Evolutionary conservation across 2,329 filamentous ascomycete species (phyloP), one percentile per base, ranked within the genome.

Genomic region (Diplodia mutila): DNA sequence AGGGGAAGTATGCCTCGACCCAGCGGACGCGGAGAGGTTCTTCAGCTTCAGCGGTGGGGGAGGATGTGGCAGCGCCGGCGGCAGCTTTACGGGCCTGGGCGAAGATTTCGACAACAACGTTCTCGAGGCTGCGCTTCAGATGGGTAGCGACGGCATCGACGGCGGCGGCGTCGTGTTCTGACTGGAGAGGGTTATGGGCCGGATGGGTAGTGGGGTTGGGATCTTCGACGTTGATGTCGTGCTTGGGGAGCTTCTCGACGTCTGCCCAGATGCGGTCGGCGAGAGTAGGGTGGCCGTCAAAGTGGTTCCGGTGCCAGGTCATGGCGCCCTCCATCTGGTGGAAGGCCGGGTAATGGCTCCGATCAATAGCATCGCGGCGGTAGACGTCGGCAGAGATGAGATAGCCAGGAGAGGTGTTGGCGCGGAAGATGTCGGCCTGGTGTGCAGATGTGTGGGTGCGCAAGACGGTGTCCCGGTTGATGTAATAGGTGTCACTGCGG

Each of bases 321-420:
- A 91, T 86, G 9, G 94, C 94, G 14, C 93, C 94, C 79, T 99
- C 95, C 94, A 98, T 98, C 81, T 99, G 95, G 80, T 99, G 95
- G 80, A 99, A 99, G 68, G 97, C 89, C 0, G 95, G 95, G 80
- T 98, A 98, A 80, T 99, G 95, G 73, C 90, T 95, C 67, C 92
- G 88, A 80, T 99, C 95, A 75, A 99, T 91, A 67, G 94, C 94
- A 86, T 99, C 95, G 71, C 95, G 87, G 52, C 95, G 89, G 79
- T 98, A 99, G 21, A 99, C 95, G 78, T 99, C 95, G 27, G 94
- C 95, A 68, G 91, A 91, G 76, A 99, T 91, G 39, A 97, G 90
- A 77, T 93, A 99, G 3, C 94, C 95, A 46, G 89, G 86, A 73
- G 86, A 91, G 72, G 86, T 80, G 80, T 93, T 88, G 68, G 86